Conservation (phyloP, 805 yeast genomes). For the Starmerella ratchasimensis region DNA sequence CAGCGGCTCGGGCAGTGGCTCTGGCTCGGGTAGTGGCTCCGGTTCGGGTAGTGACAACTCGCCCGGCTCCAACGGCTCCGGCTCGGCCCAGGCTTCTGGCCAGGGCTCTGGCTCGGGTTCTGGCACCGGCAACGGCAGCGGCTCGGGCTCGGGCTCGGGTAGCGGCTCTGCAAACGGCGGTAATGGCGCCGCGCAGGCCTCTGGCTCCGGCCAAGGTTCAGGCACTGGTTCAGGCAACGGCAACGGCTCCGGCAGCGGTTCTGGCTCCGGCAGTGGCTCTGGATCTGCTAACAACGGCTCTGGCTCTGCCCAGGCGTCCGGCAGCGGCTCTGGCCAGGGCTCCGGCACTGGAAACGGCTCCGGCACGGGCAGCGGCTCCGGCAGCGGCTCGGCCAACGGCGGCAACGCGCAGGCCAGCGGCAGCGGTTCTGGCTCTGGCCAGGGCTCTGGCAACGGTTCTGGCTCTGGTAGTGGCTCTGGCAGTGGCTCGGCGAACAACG, state of each 20-base stretch:
- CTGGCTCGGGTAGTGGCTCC: background rate
- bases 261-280: background rate
- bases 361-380: background rate
- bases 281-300: background rate
- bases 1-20: background rate
- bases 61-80: background rate
- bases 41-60: background rate
- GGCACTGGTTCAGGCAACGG: background rate
- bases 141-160: background rate
- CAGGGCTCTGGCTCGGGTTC: background rate
- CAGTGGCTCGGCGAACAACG: no score
- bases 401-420: background rate
- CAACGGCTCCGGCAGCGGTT: background rate
- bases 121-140: background rate
- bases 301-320: constrained; percentile 1
- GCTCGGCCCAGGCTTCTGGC: background rate
- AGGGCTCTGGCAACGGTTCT: background rate
- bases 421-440: background rate
- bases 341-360: constrained; percentile 1
- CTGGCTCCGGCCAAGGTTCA: background rate
- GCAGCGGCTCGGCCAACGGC: no score
- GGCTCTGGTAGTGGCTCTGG: constrained; percentile 1
- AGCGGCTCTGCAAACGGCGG: background rate
- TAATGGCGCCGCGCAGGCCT: background rate
- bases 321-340: background rate